Evolutionary conservation across 768 basidiomycete genomes (phyloP).

Genomic region (Mycena leptocephala): DNA sequence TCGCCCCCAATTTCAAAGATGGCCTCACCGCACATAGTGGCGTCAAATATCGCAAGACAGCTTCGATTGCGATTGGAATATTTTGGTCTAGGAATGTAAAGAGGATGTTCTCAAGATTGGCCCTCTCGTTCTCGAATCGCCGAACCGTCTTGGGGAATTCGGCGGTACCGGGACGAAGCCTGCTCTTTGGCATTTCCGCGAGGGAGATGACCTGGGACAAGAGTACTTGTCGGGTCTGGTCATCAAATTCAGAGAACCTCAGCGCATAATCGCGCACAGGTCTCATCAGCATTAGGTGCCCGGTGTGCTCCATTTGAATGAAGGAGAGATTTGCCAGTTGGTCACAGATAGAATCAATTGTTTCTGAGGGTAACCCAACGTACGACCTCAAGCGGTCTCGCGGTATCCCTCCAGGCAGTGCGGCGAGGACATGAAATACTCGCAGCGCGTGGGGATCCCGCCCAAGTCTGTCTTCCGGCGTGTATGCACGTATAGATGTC

Average conservation of each 20-base stretch:
- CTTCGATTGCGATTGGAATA: conserved; percentile 6
- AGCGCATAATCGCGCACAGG: conserved; percentile 12
- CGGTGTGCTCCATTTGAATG: conserved; percentile 1
- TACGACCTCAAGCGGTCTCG: conserved; percentile 6
- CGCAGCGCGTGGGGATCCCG: conserved; percentile 12
- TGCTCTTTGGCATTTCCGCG: conserved; percentile 6
- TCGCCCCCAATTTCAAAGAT: conserved; percentile 1
- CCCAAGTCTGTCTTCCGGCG: conserved; percentile 13
- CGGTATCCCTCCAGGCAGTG: conserved; percentile 5
- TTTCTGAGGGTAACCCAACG: conserved; percentile 14
- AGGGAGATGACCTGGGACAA: conserved; percentile 9
- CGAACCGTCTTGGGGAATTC: conserved; percentile 5
- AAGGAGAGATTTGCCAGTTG: not conserved
- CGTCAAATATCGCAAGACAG: conserved; percentile 2
- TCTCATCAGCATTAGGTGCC: conserved; percentile 4
- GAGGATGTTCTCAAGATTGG: conserved; percentile 16
- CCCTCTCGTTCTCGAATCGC: conserved; percentile 8
- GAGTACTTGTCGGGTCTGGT: conserved; percentile 7
- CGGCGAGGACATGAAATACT: conserved; percentile 9
- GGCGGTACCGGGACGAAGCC: conserved; percentile 12
- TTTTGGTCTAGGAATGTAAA: conserved; percentile 6
- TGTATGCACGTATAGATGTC: conserved; percentile 11
- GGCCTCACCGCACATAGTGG: conserved; percentile 9
- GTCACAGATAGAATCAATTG: conserved; percentile 13
- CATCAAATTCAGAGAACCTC: conserved; percentile 10